A percentile compares a stretch with the other conserved stretches of the same genome.
phyloP scores from a whole-genome alignment of 192 early-diverging fungal species.

The Coemansia sp. region DNA sequence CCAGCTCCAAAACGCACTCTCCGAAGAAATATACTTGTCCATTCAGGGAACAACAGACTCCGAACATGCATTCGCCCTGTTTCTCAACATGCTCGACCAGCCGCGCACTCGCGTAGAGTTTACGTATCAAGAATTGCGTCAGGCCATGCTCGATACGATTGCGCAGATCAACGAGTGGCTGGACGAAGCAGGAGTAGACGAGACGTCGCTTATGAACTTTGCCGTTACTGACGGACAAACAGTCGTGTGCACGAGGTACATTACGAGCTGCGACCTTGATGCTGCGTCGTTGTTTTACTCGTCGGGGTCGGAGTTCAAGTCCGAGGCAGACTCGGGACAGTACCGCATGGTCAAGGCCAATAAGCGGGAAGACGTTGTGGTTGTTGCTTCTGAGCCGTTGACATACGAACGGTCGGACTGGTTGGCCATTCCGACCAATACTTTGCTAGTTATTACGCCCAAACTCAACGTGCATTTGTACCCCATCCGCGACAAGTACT shows the following conservation, averaged over 20 bases:
- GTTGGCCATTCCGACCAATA: constrained; percentile 77
- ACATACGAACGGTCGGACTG: constrained; percentile 81
- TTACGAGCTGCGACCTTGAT: constrained; percentile 65
- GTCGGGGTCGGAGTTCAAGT: constrained; percentile 68
- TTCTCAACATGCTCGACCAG: constrained; percentile 65
- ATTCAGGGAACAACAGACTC: constrained; percentile 81
- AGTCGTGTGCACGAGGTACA: constrained; percentile 76
- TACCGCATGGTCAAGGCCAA: constrained; percentile 69
- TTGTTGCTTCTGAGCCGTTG: constrained; percentile 77
- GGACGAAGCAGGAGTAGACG: constrained; percentile 59
- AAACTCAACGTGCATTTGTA: constrained; percentile 72
- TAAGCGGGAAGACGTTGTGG: constrained; percentile 78
- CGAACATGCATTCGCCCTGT: constrained; percentile 79
- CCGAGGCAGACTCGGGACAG: constrained; percentile 59
- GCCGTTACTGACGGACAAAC: constrained; percentile 78
- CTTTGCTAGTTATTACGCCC: constrained; percentile 71
- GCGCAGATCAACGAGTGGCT: constrained; percentile 71
- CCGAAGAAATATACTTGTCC: constrained; percentile 67
- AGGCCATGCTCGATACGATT: constrained; percentile 76
- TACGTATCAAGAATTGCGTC: constrained; percentile 61
- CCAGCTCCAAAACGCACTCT: constrained; percentile 59
- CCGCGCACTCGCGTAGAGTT: constrained; percentile 50
- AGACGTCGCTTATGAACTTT: constrained; percentile 71
- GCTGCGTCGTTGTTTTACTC: constrained; percentile 79
- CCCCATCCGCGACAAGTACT: constrained; percentile 72